These are phyloP conservation scores for Teunomyces kruisii DNA, from an alignment of 805 yeast species.

Conservation along the genomic window DNA sequence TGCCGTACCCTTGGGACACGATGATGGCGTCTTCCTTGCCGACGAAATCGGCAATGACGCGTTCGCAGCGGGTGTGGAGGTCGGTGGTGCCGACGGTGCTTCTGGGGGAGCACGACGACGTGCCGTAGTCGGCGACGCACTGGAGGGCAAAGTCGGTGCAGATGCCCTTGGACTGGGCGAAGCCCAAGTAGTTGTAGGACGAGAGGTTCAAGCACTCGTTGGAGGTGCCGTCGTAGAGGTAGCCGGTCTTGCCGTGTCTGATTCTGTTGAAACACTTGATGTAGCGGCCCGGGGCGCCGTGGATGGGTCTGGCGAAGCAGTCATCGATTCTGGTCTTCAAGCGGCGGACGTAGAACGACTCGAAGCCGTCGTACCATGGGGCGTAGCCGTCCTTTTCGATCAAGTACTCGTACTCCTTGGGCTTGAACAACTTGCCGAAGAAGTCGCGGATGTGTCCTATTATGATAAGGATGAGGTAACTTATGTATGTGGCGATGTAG, in stretches of 20 bases:
- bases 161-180: slow-evolving; percentile 90
- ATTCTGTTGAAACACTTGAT: slow-evolving; percentile 78
- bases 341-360: slow-evolving; percentile 89
- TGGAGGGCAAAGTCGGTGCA: slow-evolving; percentile 80
- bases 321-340: slow-evolving; percentile 89
- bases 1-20: slow-evolving; percentile 94
- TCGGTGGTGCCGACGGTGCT: slow-evolving; percentile 72
- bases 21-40: slow-evolving; percentile 88
- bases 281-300: slow-evolving; percentile 95
- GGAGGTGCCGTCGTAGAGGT: slow-evolving; percentile 73
- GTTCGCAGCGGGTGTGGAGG: slow-evolving; percentile 73
- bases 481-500: slow-evolving; percentile 77
- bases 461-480: slow-evolving; percentile 79
- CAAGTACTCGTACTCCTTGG: slow-evolving; percentile 62
- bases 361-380: slow-evolving; percentile 93
- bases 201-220: slow-evolving; percentile 81
- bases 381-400: slow-evolving; percentile 86
- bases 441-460: slow-evolving; percentile 91
- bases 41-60: slow-evolving; percentile 74
- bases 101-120: slow-evolving; percentile 78
- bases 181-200: slow-evolving; percentile 92
- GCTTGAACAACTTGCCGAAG: slow-evolving; percentile 72
- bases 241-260: slow-evolving; percentile 64
- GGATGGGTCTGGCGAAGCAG: slow-evolving; percentile 94
- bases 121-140: slow-evolving; percentile 66